phyloP scores from a whole-genome alignment of 345 rosid genomes.

The Sonneratia alba region DNA sequence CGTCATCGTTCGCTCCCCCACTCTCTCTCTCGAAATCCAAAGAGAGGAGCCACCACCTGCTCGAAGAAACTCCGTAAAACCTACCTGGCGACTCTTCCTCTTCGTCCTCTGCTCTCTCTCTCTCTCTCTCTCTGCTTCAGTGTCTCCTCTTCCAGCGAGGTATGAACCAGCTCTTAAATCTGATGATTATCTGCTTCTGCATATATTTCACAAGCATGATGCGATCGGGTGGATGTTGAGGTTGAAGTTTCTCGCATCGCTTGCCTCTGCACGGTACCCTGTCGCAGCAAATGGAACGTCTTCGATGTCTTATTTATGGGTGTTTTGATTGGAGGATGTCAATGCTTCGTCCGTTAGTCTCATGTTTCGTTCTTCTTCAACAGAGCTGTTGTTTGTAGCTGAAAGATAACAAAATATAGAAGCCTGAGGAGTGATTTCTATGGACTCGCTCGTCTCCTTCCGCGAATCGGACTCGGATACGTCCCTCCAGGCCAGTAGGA shows the following conservation, averaged over 20 bases:
- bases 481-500: constrained; percentile 25
- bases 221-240: neutral
- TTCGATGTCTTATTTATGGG: neutral
- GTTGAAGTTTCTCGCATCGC: too few species aligned
- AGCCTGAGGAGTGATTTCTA: neutral
- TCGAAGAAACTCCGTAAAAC: too few species aligned
- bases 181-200: too few species aligned
- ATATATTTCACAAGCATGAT: neutral
- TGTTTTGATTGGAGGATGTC: neutral
- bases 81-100: constrained; percentile 15
- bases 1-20: too few species aligned
- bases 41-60: too few species aligned
- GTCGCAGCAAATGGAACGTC: too few species aligned
- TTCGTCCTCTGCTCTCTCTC: constrained; percentile 21
- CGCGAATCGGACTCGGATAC: constrained; percentile 21
- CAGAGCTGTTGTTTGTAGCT: neutral
- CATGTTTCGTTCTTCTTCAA: neutral
- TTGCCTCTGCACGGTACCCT: too few species aligned
- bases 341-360: neutral
- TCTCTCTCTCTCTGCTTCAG: neutral
- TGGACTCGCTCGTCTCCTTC: neutral
- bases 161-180: neutral
- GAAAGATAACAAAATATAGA: neutral
- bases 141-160: neutral
- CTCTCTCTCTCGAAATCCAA: too few species aligned